These are phyloP conservation scores for Eremochloa ophiuroides DNA, from an alignment of 176 grass and related monocot genomes.

Conservation along the genomic window DNA sequence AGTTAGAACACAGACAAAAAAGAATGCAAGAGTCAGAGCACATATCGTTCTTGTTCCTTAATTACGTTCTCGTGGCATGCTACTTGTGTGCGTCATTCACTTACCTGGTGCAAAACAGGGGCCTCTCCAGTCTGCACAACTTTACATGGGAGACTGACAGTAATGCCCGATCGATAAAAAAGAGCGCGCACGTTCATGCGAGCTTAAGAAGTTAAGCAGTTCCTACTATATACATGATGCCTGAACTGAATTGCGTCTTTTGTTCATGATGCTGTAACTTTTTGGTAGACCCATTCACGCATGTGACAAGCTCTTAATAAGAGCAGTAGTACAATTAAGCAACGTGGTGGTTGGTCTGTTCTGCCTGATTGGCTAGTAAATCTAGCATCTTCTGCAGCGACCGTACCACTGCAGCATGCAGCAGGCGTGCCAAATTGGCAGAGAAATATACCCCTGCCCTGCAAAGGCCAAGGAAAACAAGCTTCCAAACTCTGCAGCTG, in stretches of 20 bases:
- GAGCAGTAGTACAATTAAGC: background rate
- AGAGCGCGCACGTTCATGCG: background rate
- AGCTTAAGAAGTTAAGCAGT: too few relatives aligned
- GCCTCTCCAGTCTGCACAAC: too few relatives aligned
- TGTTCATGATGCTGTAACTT: background rate
- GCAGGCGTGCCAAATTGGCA: background rate
- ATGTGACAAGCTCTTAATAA: background rate
- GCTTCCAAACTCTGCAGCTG: background rate
- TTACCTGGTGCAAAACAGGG: background rate
- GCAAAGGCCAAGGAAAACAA: background rate
- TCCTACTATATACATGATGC: background rate
- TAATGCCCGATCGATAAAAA: too few relatives aligned
- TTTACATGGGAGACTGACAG: too few relatives aligned
- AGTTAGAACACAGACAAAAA: too few relatives aligned
- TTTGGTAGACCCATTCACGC: background rate
- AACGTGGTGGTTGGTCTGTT: background rate
- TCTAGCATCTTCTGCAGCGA: background rate
- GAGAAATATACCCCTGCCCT: background rate
- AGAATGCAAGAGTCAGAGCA: background rate
- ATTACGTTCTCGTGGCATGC: too few relatives aligned
- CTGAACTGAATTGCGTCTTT: background rate
- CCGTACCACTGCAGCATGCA: background rate
- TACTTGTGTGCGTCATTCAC: background rate
- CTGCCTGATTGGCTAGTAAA: background rate
- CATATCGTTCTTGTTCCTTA: background rate